A percentile compares a stretch with the other conserved stretches of the same genome.
These are phyloP conservation scores for Candida chauliodis DNA, from an alignment of 805 yeast species.

Conservation along the genomic window DNA sequence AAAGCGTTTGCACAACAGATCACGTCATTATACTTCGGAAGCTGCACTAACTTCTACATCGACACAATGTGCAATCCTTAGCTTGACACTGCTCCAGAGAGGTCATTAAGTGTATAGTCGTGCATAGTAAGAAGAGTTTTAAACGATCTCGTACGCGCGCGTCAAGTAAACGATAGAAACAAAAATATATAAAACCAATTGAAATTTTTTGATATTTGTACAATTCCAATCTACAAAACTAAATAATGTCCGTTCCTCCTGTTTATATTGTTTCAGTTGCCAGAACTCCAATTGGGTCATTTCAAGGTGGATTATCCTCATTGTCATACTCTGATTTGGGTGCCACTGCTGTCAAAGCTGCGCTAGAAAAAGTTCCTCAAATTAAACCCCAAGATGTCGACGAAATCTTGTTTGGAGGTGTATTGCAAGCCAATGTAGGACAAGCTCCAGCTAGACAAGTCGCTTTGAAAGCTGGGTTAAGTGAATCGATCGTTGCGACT, in stretches of 20 bases:
- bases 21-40: too few species aligned
- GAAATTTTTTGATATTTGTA: neutral
- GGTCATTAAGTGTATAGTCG: too few species aligned
- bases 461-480: conserved; percentile 84
- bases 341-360: conserved; percentile 86
- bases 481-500: conserved; percentile 76
- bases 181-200: neutral
- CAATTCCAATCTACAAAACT: too few species aligned
- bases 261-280: conserved; percentile 90
- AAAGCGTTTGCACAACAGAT: too few species aligned
- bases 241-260: conserved; percentile 15
- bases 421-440: conserved; percentile 87
- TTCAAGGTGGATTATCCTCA: conserved; percentile 79
- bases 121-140: too few species aligned
- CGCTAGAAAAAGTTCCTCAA: conserved; percentile 77
- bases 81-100: too few species aligned
- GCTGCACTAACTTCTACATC: too few species aligned
- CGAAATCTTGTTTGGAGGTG: conserved; percentile 91
- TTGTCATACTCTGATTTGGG: conserved; percentile 84
- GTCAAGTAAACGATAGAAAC: too few species aligned
- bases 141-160: too few species aligned
- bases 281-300: conserved; percentile 95
- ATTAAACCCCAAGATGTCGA: conserved; percentile 76
- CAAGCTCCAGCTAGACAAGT: conserved; percentile 99
- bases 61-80: too few species aligned